Base-by-base conservation (phyloP, 768 basidiomycete species). In the Leccinellum luteum region DNA sequence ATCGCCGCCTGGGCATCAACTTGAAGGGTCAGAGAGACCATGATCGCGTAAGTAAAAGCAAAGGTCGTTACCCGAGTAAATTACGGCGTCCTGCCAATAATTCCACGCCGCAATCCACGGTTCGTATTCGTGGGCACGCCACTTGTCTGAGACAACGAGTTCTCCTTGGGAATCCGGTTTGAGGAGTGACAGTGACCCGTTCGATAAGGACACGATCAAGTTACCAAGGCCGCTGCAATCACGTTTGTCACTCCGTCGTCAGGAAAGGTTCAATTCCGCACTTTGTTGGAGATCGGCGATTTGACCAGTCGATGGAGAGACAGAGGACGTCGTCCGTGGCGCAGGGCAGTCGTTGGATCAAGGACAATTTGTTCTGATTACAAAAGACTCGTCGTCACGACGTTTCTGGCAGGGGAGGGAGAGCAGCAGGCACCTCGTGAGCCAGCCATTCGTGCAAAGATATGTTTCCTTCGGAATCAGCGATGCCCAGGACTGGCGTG, bases 21-120 rank as follows among this genome's bases (percentile, higher is more conserved):
- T 25, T 47, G 54, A 30, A 60, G 45, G 25, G 47, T 55, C 30
- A 60, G 45, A 31, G 32, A 56, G 23, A 28, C 4, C 15, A 32
- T 31, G 28, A 52, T 10, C 23, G 35, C 27, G 19, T 32, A 14
- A n/a, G n/a, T n/a, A n/a, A n/a, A 55, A 32, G 45, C 23, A 13
- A 48, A 62, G 32, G 32, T n/a, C 27, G 75, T 49, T 48, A 90
- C 94, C 95, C 12, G 93, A 93, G 75, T 92, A 98, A 4, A 97
- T 77, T 34, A 91, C 71, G 64, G 85, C 84, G 1, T 78, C 75
- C 58, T 94, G 76, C 90, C 93, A 96, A 61, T 89, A 86, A 65
- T 98, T 83, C 87, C 93, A 98, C 1, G 90, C 85, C 1, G 89
- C 85, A 50, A 93, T 84, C 97, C 97, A 99, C 0, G 95, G 90